Percentiles rank a stretch among this genome's conserved stretches.
Conservation (phyloP, 2,329 filamentous ascomycete species). For the Penicillium sp. region DNA sequence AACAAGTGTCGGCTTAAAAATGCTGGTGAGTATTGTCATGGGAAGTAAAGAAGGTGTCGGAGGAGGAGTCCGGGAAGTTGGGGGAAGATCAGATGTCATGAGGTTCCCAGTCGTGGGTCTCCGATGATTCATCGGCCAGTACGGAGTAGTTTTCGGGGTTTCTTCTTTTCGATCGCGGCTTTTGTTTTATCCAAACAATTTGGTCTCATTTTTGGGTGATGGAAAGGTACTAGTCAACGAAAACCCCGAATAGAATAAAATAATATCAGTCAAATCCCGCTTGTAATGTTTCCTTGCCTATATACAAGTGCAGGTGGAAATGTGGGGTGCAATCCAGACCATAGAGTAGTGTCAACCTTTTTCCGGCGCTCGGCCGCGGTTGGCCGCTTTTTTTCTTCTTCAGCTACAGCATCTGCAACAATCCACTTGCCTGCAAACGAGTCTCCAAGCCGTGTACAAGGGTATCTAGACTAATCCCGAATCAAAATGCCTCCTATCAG, state of each 20-base stretch:
- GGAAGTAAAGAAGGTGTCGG: conserved; percentile 14
- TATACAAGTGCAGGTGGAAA: background rate
- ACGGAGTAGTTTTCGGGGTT: conserved; percentile 7
- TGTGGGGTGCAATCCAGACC: conserved; percentile 10
- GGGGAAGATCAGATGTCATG: conserved; percentile 18
- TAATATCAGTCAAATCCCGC: too few relatives aligned
- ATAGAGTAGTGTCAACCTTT: background rate
- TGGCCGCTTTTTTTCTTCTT: conserved; percentile 27
- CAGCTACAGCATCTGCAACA: conserved; percentile 6
- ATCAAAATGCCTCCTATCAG: conserved; percentile 63
- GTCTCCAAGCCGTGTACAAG: background rate
- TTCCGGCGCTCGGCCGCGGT: conserved; percentile 19
- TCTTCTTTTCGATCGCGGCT: background rate
- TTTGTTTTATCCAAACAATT: conserved; percentile 1
- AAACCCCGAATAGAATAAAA: background rate
- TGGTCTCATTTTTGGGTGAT: background rate
- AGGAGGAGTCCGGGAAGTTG: conserved; percentile 16
- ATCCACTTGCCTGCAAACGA: conserved; percentile 7
- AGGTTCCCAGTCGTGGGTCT: conserved; percentile 20
- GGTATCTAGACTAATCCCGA: background rate
- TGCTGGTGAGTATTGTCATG: background rate
- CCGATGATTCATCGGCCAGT: conserved; percentile 26
- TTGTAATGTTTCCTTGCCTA: background rate
- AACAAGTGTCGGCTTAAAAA: background rate
- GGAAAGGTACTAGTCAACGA: background rate